Evolutionary conservation across 192 early-diverging fungal genomes (phyloP), one percentile per base, ranked within the genome.

Genomic region (Phlyctochytrium arcticum): DNA sequence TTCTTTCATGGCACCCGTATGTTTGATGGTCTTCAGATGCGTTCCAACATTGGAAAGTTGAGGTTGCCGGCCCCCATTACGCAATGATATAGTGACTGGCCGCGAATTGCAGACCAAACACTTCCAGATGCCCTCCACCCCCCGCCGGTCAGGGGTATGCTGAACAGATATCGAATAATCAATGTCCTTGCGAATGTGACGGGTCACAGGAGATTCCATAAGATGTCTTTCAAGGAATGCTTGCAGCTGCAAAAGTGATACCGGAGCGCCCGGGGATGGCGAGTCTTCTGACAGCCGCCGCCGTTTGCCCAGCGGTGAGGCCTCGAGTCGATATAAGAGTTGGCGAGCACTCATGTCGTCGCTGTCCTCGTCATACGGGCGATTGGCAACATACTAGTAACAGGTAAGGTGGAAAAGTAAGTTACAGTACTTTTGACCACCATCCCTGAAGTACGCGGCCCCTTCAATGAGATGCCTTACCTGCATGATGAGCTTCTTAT

Each of bases 21-120:
- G 67, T 50, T 69, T 69, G 30, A 69, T 49, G 6, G 67, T 69
- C 53, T 69, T 69, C 10, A 69, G 39, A 32, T 69, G 67, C 21
- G 67, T 69, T 36, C 67, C 37, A 7, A 69, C 67, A 54, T 69
- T 69, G 23, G 50, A 55, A 7, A 69, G 67, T 48, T 69, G 67
- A 27, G 67, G 67, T 44, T 69, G 67, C 26, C 67, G 56, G 7
- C 67, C 67, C 12, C 50, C 48, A 30, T 69, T 69, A 37, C 67
- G 58, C 29, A 69, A 50, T 12, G 59, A 48, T 42, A 69, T 69
- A 7, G 59, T 62, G 6, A 69, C 60, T 9, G 67, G 67, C 8
- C 67, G 67, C 4, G 59, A 62, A 29, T 26, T 60, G 36, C 67
- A 69, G 5, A 62, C 34, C 10, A 69, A 44, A 48, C 67, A 69